phyloP scores from a whole-genome alignment of 164 flowering plant genomes.

The Macadamia tetraphylla region DNA sequence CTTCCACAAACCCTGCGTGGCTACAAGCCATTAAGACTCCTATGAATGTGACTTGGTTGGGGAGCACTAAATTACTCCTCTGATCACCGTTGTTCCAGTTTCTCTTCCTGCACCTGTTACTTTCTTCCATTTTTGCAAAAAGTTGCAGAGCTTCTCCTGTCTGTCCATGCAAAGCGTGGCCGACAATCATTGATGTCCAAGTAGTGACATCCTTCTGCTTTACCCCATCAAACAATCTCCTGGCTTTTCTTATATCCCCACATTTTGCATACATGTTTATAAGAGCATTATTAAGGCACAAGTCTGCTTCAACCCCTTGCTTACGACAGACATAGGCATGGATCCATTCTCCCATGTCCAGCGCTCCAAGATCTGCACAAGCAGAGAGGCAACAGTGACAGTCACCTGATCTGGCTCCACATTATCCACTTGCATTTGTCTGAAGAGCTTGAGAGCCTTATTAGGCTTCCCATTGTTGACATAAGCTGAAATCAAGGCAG shows the following conservation, averaged over 20 bases:
- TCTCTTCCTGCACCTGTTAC: not conserved
- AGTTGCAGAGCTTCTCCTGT: not conserved
- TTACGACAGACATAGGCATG: not conserved
- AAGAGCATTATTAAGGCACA: not conserved
- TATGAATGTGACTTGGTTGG: not conserved
- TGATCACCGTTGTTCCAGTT: not conserved
- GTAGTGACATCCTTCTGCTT: not conserved
- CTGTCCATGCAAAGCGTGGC: not conserved
- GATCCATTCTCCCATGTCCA: not conserved
- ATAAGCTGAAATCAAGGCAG: slow-evolving; percentile 39
- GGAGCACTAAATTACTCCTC: not conserved
- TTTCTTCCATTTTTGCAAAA: not conserved
- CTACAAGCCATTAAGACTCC: not conserved
- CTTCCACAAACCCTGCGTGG: not conserved
- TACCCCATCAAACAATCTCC: not conserved
- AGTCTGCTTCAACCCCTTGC: not conserved
- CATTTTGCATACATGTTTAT: slow-evolving; percentile 2
- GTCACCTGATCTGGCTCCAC: slow-evolving; percentile 37
- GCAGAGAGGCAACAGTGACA: slow-evolving; percentile 38
- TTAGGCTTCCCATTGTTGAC: slow-evolving; percentile 28
- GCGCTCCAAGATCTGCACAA: slow-evolving; percentile 16
- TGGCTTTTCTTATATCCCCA: not conserved
- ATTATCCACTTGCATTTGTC: slow-evolving; percentile 34
- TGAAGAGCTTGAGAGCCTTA: slow-evolving; percentile 27
- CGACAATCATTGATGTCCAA: not conserved